Base-by-base conservation (phyloP, 345 rosid genomes). In the Excoecaria agallocha region DNA sequence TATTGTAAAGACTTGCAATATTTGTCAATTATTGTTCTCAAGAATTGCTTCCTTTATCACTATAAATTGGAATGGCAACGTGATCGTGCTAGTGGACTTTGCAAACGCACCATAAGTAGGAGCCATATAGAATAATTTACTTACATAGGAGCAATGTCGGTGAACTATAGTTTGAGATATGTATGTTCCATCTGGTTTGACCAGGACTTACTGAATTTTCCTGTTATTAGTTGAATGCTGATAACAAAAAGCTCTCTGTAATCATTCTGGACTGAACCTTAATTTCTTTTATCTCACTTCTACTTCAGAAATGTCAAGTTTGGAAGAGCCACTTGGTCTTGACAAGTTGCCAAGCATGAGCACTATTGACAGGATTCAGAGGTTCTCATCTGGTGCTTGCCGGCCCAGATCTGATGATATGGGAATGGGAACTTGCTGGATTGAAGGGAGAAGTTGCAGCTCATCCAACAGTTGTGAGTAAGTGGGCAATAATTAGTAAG, bases 301-400 rank as follows among this genome's bases (percentile, higher is more conserved):
- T 78, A 69, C 71, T 39, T 45, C 76, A 76, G 78, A 85, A 73
- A 95, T 95, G 99, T 95, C 99, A 35, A 93, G 99, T 79, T 76
- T 95, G 91, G 97, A 91, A 86, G 96, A 95, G 86, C 94, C 96
- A 1, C 90, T 93, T 25, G 88, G 93, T 54, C 72, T 93, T 66
- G 97, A 93, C 84, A 92, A 91, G 93, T 80, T 95, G 80, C 97
- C 94, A 19, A 95, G 93, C 84, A 90, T 95, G 99, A 87, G 76
- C 74, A 90, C 97, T 19, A 82, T 87, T 15, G 96, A 93, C 68
- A 82, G 90, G 85, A 88, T 95, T 70, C 96, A 93, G 80, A 88
- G 94, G 82, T 91, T 90, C 84, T 91, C 99, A 1, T 90, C 93
- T 5, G 83, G 84, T 76, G 93, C 97, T 63, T 93, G 96, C 86